Percentiles rank a stretch among this genome's conserved stretches.
Conservation (phyloP, 176 grass and related monocot genomes). For the Triticum aestivum region IWGSC_CS_RefSeq_v2.1 NC_057799.1:247597396-247597895, state of each 20-base stretch:
- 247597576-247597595: slow-evolving; percentile 1
- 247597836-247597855: slow-evolving; percentile 21
- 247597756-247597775: slow-evolving; percentile 88
- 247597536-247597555: neutral
- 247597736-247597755: slow-evolving; percentile 99
- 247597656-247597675: neutral
- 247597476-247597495: neutral
- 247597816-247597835: slow-evolving; percentile 80
- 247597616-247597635: neutral
- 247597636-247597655: slow-evolving; percentile 10
- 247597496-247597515: neutral
- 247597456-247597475: neutral
- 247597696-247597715: neutral
- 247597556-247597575: neutral
- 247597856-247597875: neutral
- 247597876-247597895: slow-evolving; percentile 32
- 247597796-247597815: slow-evolving; percentile 93
- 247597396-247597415: neutral
- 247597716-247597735: slow-evolving; percentile 46
- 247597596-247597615: neutral
- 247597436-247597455: neutral
- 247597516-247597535: neutral
- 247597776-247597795: slow-evolving; percentile 79
- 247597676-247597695: neutral
- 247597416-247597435: neutral